Evolutionary conservation across 495 filamentous ascomycete species (phyloP).

Genomic region (Cenococcum geophilum): DNA sequence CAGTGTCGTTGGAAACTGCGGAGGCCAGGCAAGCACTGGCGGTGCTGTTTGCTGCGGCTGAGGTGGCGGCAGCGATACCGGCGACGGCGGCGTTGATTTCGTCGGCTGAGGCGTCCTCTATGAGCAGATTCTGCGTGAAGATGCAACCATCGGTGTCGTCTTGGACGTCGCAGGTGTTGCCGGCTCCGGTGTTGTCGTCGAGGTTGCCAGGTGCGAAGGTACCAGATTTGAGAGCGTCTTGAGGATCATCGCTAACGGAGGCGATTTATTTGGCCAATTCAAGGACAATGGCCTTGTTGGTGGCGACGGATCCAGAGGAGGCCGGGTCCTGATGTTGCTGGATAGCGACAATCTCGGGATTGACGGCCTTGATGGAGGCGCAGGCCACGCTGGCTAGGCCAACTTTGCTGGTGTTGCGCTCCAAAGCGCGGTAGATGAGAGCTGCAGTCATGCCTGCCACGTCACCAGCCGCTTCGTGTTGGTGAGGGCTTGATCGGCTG

Average conservation of each 20-base stretch:
- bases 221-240: slow-evolving; percentile 48
- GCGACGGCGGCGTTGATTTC: slow-evolving; percentile 52
- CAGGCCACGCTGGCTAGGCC: slow-evolving; percentile 51
- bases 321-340: slow-evolving; percentile 47
- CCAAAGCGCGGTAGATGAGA: slow-evolving; percentile 56
- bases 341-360: slow-evolving; percentile 30
- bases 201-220: slow-evolving; percentile 57
- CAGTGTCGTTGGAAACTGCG: not conserved
- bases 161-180: slow-evolving; percentile 50
- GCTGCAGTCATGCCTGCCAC: slow-evolving; percentile 52
- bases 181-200: slow-evolving; percentile 50
- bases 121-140: slow-evolving; percentile 53
- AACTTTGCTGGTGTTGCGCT: slow-evolving; percentile 56
- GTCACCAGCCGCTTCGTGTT: slow-evolving; percentile 59
- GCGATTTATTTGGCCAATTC: slow-evolving; percentile 51
- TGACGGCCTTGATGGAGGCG: slow-evolving; percentile 40
- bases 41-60: not conserved
- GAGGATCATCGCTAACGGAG: slow-evolving; percentile 53
- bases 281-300: slow-evolving; percentile 52
- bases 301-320: slow-evolving; percentile 44
- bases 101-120: slow-evolving; percentile 49
- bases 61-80: slow-evolving; percentile 16
- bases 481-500: slow-evolving; percentile 64
- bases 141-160: slow-evolving; percentile 57
- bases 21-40: not conserved